These are phyloP conservation scores for Gnomoniopsis sp. DNA, from an alignment of 2,329 filamentous ascomycete species.

Conservation along the genomic window DNA sequence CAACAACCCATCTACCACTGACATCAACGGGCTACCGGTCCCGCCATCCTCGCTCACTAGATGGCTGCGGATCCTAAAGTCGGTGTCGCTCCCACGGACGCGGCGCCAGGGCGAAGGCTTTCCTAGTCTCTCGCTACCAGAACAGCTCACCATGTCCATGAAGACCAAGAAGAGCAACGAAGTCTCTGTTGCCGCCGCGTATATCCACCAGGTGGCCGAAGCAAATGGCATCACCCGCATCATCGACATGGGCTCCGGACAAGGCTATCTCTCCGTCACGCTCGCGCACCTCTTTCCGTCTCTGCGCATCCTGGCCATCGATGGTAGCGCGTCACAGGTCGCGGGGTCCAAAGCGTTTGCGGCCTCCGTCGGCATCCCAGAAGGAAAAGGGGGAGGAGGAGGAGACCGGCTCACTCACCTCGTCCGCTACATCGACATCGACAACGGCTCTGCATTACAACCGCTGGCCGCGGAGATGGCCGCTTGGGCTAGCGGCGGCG, in stretches of 20 bases:
- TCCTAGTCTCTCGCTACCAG: conserved; percentile 19
- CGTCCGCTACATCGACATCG: conserved; percentile 29
- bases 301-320: conserved; percentile 27
- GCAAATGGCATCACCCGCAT: conserved; percentile 24
- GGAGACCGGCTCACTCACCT: conserved; percentile 23
- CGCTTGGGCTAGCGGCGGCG: no score
- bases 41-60: conserved; percentile 22
- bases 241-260: conserved; percentile 25
- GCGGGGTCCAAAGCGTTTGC: conserved; percentile 25
- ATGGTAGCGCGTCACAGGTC: conserved; percentile 29
- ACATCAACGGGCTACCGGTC: not conserved
- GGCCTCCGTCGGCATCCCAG: conserved; percentile 21
- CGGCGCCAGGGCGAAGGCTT: conserved; percentile 23
- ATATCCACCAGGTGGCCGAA: conserved; percentile 25
- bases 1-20: not conserved
- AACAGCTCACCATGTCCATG: conserved; percentile 25
- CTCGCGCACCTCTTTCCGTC: conserved; percentile 28
- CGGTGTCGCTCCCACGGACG: conserved; percentile 23
- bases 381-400: no score
- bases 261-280: conserved; percentile 29
- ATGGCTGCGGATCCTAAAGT: conserved; percentile 24
- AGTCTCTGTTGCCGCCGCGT: conserved; percentile 25
- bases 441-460: conserved; percentile 21
- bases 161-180: conserved; percentile 30
- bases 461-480: conserved; percentile 22